Conservation (phyloP, 2,329 filamentous ascomycete species). For the Phialophora macrospora region DNA sequence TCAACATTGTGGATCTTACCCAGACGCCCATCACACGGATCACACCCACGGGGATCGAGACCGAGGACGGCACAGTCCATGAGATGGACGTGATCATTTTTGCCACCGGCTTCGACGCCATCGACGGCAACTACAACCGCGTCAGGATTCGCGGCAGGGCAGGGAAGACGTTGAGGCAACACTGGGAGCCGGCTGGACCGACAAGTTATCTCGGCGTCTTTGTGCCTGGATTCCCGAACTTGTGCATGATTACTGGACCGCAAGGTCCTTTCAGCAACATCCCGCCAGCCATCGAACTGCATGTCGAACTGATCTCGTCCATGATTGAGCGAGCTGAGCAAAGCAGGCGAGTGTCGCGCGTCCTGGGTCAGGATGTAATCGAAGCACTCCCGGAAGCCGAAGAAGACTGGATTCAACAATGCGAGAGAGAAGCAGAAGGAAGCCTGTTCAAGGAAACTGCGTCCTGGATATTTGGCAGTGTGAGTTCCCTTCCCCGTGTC, state of each 20-base stretch:
- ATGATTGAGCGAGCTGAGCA: constrained; percentile 55
- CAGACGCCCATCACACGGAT: constrained; percentile 50
- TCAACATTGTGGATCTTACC: constrained; percentile 54
- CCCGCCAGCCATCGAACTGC: constrained; percentile 59
- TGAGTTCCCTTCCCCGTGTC: background rate
- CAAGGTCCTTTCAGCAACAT: constrained; percentile 64
- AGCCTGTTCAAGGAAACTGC: constrained; percentile 59
- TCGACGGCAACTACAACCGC: constrained; percentile 45
- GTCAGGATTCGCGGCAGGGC: constrained; percentile 42
- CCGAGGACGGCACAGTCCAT: constrained; percentile 45
- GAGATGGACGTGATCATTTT: constrained; percentile 48
- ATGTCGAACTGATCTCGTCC: constrained; percentile 57
- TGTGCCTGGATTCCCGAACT: constrained; percentile 52
- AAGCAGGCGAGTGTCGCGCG: constrained; percentile 37
- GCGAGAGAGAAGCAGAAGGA: constrained; percentile 42
- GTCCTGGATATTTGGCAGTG: constrained; percentile 58
- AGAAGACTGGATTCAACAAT: constrained; percentile 55
- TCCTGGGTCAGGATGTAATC: constrained; percentile 46
- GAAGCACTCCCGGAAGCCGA: constrained; percentile 55
- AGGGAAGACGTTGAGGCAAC: constrained; percentile 41
- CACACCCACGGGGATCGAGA: constrained; percentile 47
- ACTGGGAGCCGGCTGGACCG: constrained; percentile 41
- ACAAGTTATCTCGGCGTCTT: constrained; percentile 50
- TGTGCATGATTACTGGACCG: constrained; percentile 59
- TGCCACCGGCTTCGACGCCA: constrained; percentile 40